Conservation (phyloP, 1,139 yeast genomes). For the Candida sp. region DNA sequence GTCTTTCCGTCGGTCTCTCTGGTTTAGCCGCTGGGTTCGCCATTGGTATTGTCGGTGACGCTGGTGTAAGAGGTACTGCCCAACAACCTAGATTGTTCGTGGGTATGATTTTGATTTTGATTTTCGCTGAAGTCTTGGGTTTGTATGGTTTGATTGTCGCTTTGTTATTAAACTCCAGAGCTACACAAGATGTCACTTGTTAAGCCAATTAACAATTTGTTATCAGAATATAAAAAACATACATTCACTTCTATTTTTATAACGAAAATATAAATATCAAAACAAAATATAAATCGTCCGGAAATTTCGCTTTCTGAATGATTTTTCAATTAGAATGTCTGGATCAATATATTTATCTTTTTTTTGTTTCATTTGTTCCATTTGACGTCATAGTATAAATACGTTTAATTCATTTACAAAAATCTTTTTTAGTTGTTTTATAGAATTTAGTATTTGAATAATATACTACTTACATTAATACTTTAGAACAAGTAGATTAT, state of each 20-base stretch:
- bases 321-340: not conserved
- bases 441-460: too few relatives aligned
- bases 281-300: too few relatives aligned
- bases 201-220: slow-evolving; percentile 26
- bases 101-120: slow-evolving; percentile 94
- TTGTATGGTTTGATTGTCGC: slow-evolving; percentile 90
- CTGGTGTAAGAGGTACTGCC: slow-evolving; percentile 96
- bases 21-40: slow-evolving; percentile 99
- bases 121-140: slow-evolving; percentile 99
- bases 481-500: too few relatives aligned
- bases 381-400: not conserved
- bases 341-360: not conserved
- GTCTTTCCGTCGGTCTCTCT: slow-evolving; percentile 91
- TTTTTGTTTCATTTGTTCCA: too few relatives aligned
- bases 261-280: too few relatives aligned
- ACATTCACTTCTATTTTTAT: not conserved
- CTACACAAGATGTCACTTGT: slow-evolving; percentile 86
- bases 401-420: not conserved
- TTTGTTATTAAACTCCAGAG: slow-evolving; percentile 93
- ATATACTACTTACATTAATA: too few relatives aligned
- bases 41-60: slow-evolving; percentile 98
- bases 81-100: slow-evolving; percentile 97
- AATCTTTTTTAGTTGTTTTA: too few relatives aligned
- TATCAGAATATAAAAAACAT: not conserved
- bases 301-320: too few relatives aligned